Evolutionary conservation across 768 basidiomycete species (phyloP), one percentile per base, ranked within the genome.

Genomic region (Lanmaoa pseudosensibilis): DNA sequence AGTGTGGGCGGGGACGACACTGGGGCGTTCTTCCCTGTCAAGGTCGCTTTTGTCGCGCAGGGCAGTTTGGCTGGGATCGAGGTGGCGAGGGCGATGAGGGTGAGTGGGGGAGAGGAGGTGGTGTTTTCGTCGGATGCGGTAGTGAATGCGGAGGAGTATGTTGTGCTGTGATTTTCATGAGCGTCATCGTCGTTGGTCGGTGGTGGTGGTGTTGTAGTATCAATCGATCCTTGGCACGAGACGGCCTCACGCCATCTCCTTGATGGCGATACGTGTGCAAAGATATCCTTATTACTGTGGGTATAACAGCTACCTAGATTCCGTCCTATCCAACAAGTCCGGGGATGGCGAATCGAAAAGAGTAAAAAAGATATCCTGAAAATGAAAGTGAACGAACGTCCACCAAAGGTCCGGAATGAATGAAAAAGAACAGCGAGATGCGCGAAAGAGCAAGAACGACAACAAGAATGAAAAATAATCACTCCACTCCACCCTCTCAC

Each of bases 21-120:
- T 0, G 85, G 83, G 4, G 83, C 82, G 11, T 96, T 97, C 78
- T 99, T 98, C 91, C 95, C 96, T 3, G 92, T 99, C 47, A 79
- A 80, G 36, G 87, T 96, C 2, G 73, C 79, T 2, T 98, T 98
- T 66, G 84, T 88, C 48, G 88, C 85, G 0, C 81, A 88, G 62
- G 90, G 91, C 9, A 91, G 88, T 64, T 72, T 96, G 58, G 87
- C 88, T 0, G 92, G 94, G 21, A 78, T 97, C 38, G 80, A 77
- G 30, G 82, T 95, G 16, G 78, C 72, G 3, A 75, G 71, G 32
- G 85, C 89, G 37, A 80, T 77, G n/a, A 80, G 78, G 49, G 73
- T 85, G 21, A 80, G 74, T 23, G 72, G 69, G 34, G 75, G 75
- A 4, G 82, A 80, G 45, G 74, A 80, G n/a, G 76, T 80, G 39